Conservation (phyloP, 257 asterid genomes). For the Marsdenia floribunda region DNA sequence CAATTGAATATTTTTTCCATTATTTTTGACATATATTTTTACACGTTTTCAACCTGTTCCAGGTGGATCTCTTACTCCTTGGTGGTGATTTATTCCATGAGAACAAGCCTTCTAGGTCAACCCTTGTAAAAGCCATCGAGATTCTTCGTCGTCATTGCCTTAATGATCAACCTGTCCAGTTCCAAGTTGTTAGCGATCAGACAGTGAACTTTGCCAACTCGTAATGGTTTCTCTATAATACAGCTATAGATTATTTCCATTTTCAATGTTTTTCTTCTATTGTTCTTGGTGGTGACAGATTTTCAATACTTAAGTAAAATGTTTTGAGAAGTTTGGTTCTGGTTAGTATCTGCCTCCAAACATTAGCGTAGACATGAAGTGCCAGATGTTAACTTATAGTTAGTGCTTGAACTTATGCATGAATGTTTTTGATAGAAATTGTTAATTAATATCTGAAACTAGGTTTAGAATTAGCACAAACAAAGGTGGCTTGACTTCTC, state of each 20-base stretch:
- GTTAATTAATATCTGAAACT: background rate
- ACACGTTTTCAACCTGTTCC: constrained; percentile 11
- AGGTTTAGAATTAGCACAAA: background rate
- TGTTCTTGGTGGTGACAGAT: background rate
- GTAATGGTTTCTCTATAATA: constrained; percentile 36
- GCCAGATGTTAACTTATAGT: background rate
- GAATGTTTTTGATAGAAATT: background rate
- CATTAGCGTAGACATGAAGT: background rate
- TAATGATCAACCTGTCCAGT: constrained; percentile 73
- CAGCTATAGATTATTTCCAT: background rate
- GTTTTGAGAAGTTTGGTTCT: background rate
- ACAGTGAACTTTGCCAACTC: constrained; percentile 84
- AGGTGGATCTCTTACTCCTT: constrained; percentile 93
- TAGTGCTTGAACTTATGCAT: background rate
- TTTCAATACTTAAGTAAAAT: background rate
- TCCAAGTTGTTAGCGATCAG: constrained; percentile 98
- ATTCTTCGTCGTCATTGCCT: constrained; percentile 93
- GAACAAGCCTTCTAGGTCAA: constrained; percentile 95
- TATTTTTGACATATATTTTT: background rate
- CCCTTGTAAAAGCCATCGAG: constrained; percentile 88
- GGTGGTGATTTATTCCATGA: constrained; percentile 98
- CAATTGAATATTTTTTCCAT: background rate
- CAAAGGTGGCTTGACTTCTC: background rate
- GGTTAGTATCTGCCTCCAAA: background rate
- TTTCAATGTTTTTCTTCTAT: background rate